Evolutionary conservation across 78 protist genomes (phyloP), one percentile per base, ranked within the genome.

Genomic region (Chrysochromulina parva): DNA sequence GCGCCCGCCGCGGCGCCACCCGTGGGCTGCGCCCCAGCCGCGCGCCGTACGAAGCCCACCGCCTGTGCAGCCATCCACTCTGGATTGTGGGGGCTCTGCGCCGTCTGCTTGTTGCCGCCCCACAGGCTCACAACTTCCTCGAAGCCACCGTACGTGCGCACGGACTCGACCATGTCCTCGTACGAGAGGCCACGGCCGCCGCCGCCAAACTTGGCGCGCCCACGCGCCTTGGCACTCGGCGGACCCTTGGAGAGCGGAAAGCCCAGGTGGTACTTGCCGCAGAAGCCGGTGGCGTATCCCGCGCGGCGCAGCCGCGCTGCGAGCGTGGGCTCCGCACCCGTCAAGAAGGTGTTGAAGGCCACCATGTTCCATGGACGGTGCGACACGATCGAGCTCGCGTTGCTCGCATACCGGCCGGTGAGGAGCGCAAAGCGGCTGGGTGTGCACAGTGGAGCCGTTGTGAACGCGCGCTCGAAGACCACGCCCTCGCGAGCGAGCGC

Each of bases 61-160:
- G 74, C 74, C 62, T 58, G 24, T 0, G n/a, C 80, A 11, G 80
- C 80, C 80, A 71, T 71, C 55, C 52, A 71, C 52, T 71, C 80
- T 3, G 80, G 80, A 52, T 71, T 38, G 52, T 71, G 80, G 5
- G 80, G 80, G 55, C 20, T 38, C 80, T 71, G 80, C 80, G 80
- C 80, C 80, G 52, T 71, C 17, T 71, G 80, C 80, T 38, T 38
- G 80, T 71, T 71, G 26, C 55, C 80, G 52, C 80, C 80, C 80
- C 80, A 71, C 38, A 71, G 53, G n/a, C 52, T 52, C 4, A 5
- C 53, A 14, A 71, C 80, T 16, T 7, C 16, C 52, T 71, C 80
- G 80, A 71, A 71, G 38, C 80, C 80, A 4, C n/a, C 6, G 80
- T 71, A 38, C n/a, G 47, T 38, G 26, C 14, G 53, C 6, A 71